Base-by-base conservation (phyloP, 106 monocot species). In the Posidonia australis region DNA sequence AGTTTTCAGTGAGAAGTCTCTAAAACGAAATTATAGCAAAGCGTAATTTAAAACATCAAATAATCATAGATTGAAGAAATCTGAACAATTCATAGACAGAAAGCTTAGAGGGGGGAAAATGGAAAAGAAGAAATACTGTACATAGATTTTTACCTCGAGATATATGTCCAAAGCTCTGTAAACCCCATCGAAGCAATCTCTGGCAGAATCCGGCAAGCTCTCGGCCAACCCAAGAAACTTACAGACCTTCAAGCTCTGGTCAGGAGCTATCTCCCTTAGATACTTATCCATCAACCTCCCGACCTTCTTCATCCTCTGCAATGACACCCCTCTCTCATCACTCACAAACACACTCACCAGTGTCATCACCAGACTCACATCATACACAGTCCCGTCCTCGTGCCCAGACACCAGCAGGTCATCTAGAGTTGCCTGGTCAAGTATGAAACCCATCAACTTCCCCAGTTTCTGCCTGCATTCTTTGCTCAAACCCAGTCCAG, bases 121-220 rank as follows among this genome's bases (percentile, higher is more conserved):
- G n/a, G n/a, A n/a, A n/a, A n/a, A n/a, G n/a, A n/a, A n/a, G n/a
- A n/a, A n/a, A n/a, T n/a, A n/a, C n/a, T n/a, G n/a, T n/a, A n/a
- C n/a, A n/a, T n/a, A n/a, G n/a, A n/a, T n/a, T n/a, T 3, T 84
- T 62, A 98, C 87, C 82, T 90, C 82, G 29, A 98, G 78, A 44
- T 85, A 98, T 64, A 92, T 92, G 64, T 82, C 84, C 46, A 92
- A 62, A 30, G 87, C 92, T 67, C 82, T 92, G 76, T 88, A 92
- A 36, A 88, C 84, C 22, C 78, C 87, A 78, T 92, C 87, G 62
- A 77, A 82, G 63, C 92, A 92, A 9, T 92, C 92, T 55, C 92
- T 73, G 10, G 92, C 87, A 24, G 70, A 77, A 67, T 92, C 84
- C 9, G 87, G 87, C 60, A 92, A 44, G 76, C 92, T 88, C 76